phyloP scores from a whole-genome alignment of 108 stramenopile species.

The Seminavis robusta region DNA sequence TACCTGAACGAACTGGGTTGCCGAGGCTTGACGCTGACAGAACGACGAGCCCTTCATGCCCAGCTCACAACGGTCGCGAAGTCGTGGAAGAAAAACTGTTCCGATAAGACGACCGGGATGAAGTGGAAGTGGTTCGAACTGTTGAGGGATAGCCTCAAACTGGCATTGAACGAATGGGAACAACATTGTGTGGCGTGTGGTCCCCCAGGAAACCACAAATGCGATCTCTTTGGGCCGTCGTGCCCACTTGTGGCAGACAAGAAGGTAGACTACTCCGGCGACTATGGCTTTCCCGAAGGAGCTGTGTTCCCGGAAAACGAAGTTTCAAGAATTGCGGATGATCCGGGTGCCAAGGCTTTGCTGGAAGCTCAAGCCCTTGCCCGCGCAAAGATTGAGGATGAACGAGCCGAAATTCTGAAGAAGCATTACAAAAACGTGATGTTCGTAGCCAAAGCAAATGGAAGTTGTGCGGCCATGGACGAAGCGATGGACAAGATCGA shows the following conservation, averaged over 20 bases:
- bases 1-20: conserved; percentile 26
- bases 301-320: too few species aligned
- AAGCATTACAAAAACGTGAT: conserved; percentile 60
- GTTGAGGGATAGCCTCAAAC: conserved; percentile 34
- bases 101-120: conserved; percentile 15
- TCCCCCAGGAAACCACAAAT: conserved; percentile 35
- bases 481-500: conserved; percentile 52
- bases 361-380: conserved; percentile 44
- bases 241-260: conserved; percentile 33
- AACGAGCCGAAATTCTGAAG: conserved; percentile 48
- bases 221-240: conserved; percentile 32
- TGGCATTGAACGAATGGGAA: conserved; percentile 17
- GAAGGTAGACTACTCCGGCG: conserved; percentile 19
- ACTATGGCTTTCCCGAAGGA: conserved; percentile 30
- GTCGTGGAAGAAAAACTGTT: conserved; percentile 10
- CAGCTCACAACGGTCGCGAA: conserved; percentile 24
- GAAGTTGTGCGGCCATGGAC: conserved; percentile 61
- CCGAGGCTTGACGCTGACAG: conserved; percentile 36
- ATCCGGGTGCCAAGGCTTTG: conserved; percentile 57
- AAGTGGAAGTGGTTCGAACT: conserved; percentile 28
- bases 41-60: conserved; percentile 31
- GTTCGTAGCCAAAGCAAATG: conserved; percentile 51
- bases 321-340: too few species aligned
- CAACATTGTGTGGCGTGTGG: conserved; percentile 26
- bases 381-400: conserved; percentile 49